Base-by-base conservation (phyloP, 805 yeast species). In the Zygoascus flipseniorum region DNA sequence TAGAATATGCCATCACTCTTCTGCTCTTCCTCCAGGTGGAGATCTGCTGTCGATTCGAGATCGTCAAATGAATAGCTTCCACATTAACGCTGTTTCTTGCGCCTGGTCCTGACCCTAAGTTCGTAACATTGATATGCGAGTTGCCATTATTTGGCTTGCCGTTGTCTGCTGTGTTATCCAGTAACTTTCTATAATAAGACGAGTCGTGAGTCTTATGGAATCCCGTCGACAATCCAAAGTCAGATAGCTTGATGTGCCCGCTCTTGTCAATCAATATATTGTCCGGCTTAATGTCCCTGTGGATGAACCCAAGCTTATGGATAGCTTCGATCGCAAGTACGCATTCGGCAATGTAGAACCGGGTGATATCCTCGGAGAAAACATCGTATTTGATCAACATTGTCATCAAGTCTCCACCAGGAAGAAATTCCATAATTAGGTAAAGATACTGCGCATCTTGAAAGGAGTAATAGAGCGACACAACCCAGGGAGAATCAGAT, bases 271-370 rank as follows among this genome's bases (percentile, higher is more conserved):
- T 87, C 64, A 88, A 76, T 54, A 88, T 92, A 65, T 93, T 93
- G 74, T 93, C 99, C 0, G 99, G 99, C 70, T 93, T 93, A 63
- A 93, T 92, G 69, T 93, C 99, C 71, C 99, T 70, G 70, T 93
- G 99, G 65, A 93, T 93, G 67, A 89, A 89, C 0, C 97, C 97
- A 35, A 89, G 75, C 67, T 86, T 87, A 71, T 89, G 97, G 60
- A 89, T 84, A 5, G 96, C 96, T 65, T 90, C 97, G 56, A 89
- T 89, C 2, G 97, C 97, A 63, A 90, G 76, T 10, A 89, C 96
- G 76, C 96, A 89, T 69, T 89, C 97, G 1, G 97, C 97, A 83
- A 89, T 89, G 69, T 90, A 89, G 67, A 89, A 89, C 58, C 97
- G 75, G 10, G 77, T 74, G 51, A 89, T 89, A 67, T 89, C 97